Evolutionary conservation across 2,329 filamentous ascomycete species (phyloP).

Genomic region (Alternaria tenuissima): DNA sequence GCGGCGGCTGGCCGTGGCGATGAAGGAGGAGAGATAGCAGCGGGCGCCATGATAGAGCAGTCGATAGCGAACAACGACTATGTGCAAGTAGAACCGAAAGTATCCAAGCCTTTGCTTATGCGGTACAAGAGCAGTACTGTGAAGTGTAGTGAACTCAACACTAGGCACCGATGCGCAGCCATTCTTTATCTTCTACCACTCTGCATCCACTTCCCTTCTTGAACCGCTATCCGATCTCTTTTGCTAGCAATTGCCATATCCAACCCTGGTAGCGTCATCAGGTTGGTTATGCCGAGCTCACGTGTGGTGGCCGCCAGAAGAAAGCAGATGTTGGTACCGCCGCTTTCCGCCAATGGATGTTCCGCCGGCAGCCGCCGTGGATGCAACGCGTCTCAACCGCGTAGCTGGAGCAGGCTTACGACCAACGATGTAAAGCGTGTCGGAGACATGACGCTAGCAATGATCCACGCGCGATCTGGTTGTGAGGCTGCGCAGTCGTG

Average conservation of each 20-base stretch:
- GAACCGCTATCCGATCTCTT: conserved; percentile 33
- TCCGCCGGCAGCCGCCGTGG: conserved; percentile 31
- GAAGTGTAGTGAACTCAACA: neutral
- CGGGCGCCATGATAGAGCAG: conserved; percentile 38
- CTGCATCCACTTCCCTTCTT: conserved; percentile 30
- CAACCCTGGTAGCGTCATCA: conserved; percentile 30
- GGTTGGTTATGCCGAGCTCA: conserved; percentile 39
- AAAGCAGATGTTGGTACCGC: conserved; percentile 21
- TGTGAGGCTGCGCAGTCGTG: neutral
- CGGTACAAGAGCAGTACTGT: neutral
- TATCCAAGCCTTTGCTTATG: neutral
- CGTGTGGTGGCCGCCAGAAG: conserved; percentile 30
- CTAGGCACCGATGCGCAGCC: conserved; percentile 11
- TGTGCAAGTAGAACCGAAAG: neutral
- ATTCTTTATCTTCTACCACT: conserved; percentile 30
- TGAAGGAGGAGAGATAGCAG: conserved; percentile 54
- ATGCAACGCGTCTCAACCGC: neutral
- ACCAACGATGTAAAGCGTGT: neutral
- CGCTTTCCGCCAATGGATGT: conserved; percentile 26
- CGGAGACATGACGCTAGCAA: too few species aligned
- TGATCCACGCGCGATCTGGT: neutral
- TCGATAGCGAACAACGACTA: neutral
- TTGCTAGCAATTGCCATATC: conserved; percentile 23
- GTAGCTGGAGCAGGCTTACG: neutral
- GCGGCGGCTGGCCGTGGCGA: conserved; percentile 39